Evolutionary conservation across 768 basidiomycete genomes (phyloP).

Genomic region (Neoboletus magnificus): DNA sequence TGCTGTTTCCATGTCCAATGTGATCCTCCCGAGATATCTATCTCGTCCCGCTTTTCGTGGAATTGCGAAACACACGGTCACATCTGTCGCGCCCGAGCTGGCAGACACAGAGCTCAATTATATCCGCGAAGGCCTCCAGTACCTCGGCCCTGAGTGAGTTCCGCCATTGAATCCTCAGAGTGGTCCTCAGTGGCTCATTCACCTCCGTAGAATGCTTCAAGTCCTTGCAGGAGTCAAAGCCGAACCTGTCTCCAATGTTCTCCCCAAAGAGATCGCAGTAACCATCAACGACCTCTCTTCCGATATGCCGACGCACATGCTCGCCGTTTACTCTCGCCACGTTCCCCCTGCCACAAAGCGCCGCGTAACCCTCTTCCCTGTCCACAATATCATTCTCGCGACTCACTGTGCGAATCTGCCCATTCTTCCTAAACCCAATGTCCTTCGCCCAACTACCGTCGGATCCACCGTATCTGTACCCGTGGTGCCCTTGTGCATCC

Average conservation of each 20-base stretch:
- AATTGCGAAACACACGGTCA: slow-evolving; percentile 15
- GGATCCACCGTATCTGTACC: slow-evolving; percentile 42
- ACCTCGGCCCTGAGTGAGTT: slow-evolving; percentile 28
- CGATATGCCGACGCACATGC: slow-evolving; percentile 33
- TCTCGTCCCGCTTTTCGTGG: slow-evolving; percentile 18
- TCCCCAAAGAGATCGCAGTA: slow-evolving; percentile 29
- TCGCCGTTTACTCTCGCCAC: slow-evolving; percentile 28
- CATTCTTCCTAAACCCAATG: slow-evolving; percentile 12
- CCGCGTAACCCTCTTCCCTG: slow-evolving; percentile 34
- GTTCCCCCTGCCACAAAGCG: slow-evolving; percentile 24
- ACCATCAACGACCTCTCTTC: slow-evolving; percentile 29
- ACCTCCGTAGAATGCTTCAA: slow-evolving; percentile 25
- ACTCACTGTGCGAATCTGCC: slow-evolving; percentile 31
- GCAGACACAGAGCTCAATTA: slow-evolving; percentile 21
- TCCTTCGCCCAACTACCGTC: slow-evolving; percentile 5
- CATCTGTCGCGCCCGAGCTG: slow-evolving; percentile 26
- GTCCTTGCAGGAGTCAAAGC: slow-evolving; percentile 30
- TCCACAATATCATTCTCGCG: slow-evolving; percentile 36
- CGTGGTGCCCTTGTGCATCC: slow-evolving; percentile 66
- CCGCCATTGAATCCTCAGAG: accelerated
- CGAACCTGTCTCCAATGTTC: slow-evolving; percentile 14
- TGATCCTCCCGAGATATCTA: slow-evolving; percentile 25
- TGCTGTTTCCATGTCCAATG: slow-evolving; percentile 2
- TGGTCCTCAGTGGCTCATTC: slow-evolving; percentile 5
- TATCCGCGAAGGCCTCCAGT: slow-evolving; percentile 27